Evolutionary conservation across 495 filamentous ascomycete genomes (phyloP).

Genomic region (Clohesyomyces aquaticus): DNA sequence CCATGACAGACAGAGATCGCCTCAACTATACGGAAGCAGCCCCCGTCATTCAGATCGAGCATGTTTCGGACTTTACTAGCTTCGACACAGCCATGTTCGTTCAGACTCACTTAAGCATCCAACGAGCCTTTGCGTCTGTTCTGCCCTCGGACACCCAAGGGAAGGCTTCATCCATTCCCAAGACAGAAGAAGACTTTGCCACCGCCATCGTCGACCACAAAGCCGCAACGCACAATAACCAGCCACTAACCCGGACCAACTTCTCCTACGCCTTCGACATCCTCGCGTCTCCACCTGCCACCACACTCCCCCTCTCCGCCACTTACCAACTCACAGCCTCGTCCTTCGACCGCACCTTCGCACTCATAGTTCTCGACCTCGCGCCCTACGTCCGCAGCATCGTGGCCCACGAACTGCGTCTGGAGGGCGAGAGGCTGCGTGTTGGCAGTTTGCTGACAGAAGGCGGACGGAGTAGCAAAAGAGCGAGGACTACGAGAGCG

Average conservation of each 20-base stretch:
- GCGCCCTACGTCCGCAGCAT: conserved; percentile 85
- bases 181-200: conserved; percentile 10
- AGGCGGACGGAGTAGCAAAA: conserved; percentile 61
- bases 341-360: conserved; percentile 69
- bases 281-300: conserved; percentile 23
- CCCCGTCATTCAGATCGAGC: conserved; percentile 61
- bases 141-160: no score
- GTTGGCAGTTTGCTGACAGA: conserved; percentile 65
- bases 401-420: conserved; percentile 69
- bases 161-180: conserved; percentile 2
- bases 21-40: conserved; percentile 68
- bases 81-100: conserved; percentile 36
- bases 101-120: conserved; percentile 36
- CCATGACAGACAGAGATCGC: conserved; percentile 60
- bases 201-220: conserved; percentile 61
- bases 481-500: conserved; percentile 74
- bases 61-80: conserved; percentile 50
- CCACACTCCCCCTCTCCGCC: conserved; percentile 34
- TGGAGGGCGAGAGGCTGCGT: conserved; percentile 67
- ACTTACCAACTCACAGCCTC: conserved; percentile 56
- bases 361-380: conserved; percentile 70
- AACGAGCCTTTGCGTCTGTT: conserved; percentile 32
- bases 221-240: conserved; percentile 51
- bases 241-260: conserved; percentile 22
- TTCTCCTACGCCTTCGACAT: conserved; percentile 36